Conservation (phyloP, 2,329 filamentous ascomycete genomes). For the Nothophaeocryptopus gaeumannii region DNA sequence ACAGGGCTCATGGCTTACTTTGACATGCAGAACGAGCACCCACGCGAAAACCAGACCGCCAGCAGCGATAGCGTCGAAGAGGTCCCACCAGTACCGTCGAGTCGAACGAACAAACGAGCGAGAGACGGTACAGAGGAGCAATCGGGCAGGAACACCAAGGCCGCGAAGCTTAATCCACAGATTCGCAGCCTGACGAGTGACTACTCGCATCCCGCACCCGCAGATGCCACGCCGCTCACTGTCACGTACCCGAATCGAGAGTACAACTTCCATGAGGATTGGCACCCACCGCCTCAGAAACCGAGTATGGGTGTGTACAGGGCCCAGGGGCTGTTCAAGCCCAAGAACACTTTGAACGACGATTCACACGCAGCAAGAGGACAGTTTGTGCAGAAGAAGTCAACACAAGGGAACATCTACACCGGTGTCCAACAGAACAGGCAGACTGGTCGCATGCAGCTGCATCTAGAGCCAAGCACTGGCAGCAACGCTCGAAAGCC, state of each 20-base stretch:
- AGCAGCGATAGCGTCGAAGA: background rate
- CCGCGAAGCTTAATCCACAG: background rate
- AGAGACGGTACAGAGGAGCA: background rate
- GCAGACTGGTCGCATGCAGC: background rate
- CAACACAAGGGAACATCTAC: background rate
- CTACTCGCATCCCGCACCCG: background rate
- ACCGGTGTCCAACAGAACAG: background rate
- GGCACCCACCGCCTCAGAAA: background rate
- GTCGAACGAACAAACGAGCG: slow-evolving; percentile 1
- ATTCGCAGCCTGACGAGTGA: background rate
- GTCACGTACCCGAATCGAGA: background rate
- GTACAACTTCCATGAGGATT: slow-evolving; percentile 1
- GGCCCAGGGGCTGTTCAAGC: background rate
- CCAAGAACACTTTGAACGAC: slow-evolving; percentile 2
- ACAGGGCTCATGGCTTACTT: slow-evolving; percentile 4
- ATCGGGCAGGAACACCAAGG: slow-evolving; percentile 2
- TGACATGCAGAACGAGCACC: slow-evolving; percentile 1
- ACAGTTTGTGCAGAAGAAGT: background rate
- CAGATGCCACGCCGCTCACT: background rate
- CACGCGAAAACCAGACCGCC: background rate
- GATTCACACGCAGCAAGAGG: background rate
- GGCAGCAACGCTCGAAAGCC: background rate
- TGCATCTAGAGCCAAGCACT: background rate
- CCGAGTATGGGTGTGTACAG: slow-evolving; percentile 1
- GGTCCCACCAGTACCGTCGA: background rate